Conservation (phyloP, 805 yeast species). For the Candida suzukii region DNA sequence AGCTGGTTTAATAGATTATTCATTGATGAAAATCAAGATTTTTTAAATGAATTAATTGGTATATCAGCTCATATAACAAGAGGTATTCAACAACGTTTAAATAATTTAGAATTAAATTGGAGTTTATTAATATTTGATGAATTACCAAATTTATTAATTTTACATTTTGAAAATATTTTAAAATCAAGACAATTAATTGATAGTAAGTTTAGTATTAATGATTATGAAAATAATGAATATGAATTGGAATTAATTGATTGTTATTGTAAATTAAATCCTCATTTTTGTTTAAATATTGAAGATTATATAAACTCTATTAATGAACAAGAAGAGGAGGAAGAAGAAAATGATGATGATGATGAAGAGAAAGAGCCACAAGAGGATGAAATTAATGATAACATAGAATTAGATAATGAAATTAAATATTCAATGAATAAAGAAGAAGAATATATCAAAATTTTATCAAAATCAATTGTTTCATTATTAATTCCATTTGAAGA, state of each 20-base stretch:
- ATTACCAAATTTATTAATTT: slow-evolving; percentile 32
- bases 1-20: slow-evolving; percentile 38
- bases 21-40: slow-evolving; percentile 30
- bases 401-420: background rate
- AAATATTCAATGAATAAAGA: slow-evolving; percentile 9
- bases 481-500: slow-evolving; percentile 35
- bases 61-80: slow-evolving; percentile 33
- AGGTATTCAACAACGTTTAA: slow-evolving; percentile 28
- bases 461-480: slow-evolving; percentile 28
- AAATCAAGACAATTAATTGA: background rate
- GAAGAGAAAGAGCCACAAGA: background rate
- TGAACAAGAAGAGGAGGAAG: background rate
- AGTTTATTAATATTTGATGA: slow-evolving; percentile 35
- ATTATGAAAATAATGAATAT: background rate
- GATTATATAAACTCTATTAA: slow-evolving; percentile 1
- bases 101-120: slow-evolving; percentile 21
- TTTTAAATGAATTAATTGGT: slow-evolving; percentile 32
- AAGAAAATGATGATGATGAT: background rate
- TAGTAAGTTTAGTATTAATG: background rate
- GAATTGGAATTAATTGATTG: background rate
- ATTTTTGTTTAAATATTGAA: slow-evolving; percentile 13
- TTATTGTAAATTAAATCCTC: slow-evolving; percentile 10
- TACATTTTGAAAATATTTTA: slow-evolving; percentile 9
- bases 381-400: background rate
- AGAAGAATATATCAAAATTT: slow-evolving; percentile 26